Base-by-base conservation (phyloP, 75 land plant species). In the Pinus taeda region DNA sequence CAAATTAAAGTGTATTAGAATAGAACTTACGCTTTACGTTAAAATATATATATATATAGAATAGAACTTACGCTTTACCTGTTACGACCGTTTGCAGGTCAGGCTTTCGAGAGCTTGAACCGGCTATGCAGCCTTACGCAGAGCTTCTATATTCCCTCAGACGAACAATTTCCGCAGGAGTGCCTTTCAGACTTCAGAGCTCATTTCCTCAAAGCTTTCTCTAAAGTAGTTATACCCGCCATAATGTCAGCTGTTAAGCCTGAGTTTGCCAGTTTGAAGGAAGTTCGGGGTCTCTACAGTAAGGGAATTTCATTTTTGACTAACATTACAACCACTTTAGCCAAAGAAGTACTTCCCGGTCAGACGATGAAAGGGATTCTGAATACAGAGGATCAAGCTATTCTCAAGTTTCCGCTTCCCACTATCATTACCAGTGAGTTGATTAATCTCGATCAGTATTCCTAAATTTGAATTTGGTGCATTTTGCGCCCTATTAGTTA, bases 151-250 rank as follows among this genome's bases (percentile, higher is more conserved):
- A 15, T 89, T 1, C 91, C 91, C 0, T 60, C 82, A n/a, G 91
- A 89, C 42, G 91, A 89, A 74, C 60, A 79, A 24, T 89, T 87
- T 29, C 75, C 74, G 14, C 85, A 59, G 30, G 33, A 24, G 15
- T 86, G 83, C 53, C 71, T 79, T 33, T 81, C 81, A 4, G 81
- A 79, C 55, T 86, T 83, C 70, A 61, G 81, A 8, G 72, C 78
- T 18, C 24, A 75, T 15, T 59, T 75, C 0, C 15, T 86, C 61
- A 62, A 74, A 14, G 77, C 82, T 11, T 60, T 86, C 6, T 33
- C 42, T 6, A 36, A 33, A 18, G 15, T 33, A 7, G 11, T 1
- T 4, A 4, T 37, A 66, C 30, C 49, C 30, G 15, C 17, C 4
- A 2, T 17, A 8, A 15, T 33, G 15, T 15, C 20, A 36, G 0